A percentile compares a stretch with the other conserved stretches of the same genome.
These are phyloP conservation scores for Blastocystis sp. DNA, from an alignment of 352 stramenopile species.

Conservation along the genomic window DNA sequence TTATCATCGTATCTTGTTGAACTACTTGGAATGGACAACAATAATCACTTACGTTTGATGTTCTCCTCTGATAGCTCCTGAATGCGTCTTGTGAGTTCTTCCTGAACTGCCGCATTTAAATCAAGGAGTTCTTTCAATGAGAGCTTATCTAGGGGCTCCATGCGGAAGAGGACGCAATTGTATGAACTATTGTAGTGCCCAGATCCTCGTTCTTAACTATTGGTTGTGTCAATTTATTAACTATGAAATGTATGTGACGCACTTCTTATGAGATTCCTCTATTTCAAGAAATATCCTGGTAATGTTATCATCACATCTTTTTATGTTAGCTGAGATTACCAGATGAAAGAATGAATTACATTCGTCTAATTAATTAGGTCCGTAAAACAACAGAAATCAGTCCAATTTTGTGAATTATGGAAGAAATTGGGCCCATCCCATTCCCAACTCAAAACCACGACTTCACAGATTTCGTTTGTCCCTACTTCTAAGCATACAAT, in stretches of 20 bases:
- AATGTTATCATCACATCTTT: too few relatives aligned
- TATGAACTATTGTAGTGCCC: background rate
- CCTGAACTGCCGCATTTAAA: conserved; percentile 28
- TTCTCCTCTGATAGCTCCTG: conserved; percentile 18
- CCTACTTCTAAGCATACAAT: conserved; percentile 41
- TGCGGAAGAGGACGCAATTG: background rate
- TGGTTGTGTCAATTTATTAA: background rate
- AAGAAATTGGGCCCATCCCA: background rate
- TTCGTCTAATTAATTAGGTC: background rate
- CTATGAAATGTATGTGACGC: background rate
- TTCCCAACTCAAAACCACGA: background rate
- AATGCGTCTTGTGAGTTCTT: conserved; percentile 10
- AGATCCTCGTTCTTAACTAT: background rate
- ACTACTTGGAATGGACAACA: background rate
- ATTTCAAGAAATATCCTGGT: too few relatives aligned
- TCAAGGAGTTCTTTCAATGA: conserved; percentile 49
- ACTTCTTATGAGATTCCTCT: background rate
- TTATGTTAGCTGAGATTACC: too few relatives aligned
- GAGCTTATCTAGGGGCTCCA: conserved; percentile 35
- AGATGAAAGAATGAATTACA: background rate
- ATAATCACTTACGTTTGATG: background rate
- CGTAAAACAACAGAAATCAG: background rate
- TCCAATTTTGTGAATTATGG: background rate
- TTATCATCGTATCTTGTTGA: conserved; percentile 3
- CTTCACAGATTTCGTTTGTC: conserved; percentile 65